Percentiles rank a stretch among this genome's conserved stretches.
Conservation (phyloP, 1,284 basidiomycete genomes). For the Ceratobasidium sp. region DNA sequence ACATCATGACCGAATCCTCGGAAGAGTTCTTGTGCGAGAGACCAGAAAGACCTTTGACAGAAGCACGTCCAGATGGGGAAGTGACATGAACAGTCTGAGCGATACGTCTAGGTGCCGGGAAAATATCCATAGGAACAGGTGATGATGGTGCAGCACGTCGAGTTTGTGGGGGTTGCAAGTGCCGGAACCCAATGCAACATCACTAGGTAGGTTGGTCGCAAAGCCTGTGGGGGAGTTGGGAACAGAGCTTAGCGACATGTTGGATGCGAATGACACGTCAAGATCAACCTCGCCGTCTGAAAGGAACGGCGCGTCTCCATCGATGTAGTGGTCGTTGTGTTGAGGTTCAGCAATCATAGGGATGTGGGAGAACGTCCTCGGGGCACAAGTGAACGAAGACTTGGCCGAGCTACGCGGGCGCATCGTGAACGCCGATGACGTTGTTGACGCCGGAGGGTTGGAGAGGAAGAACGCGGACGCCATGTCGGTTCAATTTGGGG, state of each 20-base stretch:
- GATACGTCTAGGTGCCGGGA: constrained; percentile 67
- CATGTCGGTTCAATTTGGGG: constrained; percentile 23
- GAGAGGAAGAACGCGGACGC: constrained; percentile 37
- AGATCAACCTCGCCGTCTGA: constrained; percentile 61
- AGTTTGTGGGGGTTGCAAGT: constrained; percentile 2
- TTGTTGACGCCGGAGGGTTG: constrained; percentile 3
- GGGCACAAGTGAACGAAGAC: constrained; percentile 10
- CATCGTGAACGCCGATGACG: constrained; percentile 64
- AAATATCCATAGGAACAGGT: constrained; percentile 78
- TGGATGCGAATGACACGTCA: constrained; percentile 83
- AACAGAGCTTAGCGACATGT: constrained; percentile 80
- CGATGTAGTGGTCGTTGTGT: constrained; percentile 35
- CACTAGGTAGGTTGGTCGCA: constrained; percentile 9
- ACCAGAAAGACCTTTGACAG: constrained; percentile 31
- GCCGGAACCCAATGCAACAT: background rate
- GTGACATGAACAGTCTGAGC: constrained; percentile 26
- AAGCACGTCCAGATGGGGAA: constrained; percentile 26
- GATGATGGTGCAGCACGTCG: constrained; percentile 3
- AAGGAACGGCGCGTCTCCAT: constrained; percentile 35
- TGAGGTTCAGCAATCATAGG: constrained; percentile 34
- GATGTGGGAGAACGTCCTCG: background rate
- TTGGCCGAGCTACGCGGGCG: constrained; percentile 50
- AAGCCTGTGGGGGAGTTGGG: constrained; percentile 63
- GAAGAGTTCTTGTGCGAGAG: constrained; percentile 26
- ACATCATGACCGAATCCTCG: constrained; percentile 79